A percentile compares a stretch with the other conserved stretches of the same genome.
Conservation (phyloP, 2,329 filamentous ascomycete species). For the Trichoderma semiorbis region DNA sequence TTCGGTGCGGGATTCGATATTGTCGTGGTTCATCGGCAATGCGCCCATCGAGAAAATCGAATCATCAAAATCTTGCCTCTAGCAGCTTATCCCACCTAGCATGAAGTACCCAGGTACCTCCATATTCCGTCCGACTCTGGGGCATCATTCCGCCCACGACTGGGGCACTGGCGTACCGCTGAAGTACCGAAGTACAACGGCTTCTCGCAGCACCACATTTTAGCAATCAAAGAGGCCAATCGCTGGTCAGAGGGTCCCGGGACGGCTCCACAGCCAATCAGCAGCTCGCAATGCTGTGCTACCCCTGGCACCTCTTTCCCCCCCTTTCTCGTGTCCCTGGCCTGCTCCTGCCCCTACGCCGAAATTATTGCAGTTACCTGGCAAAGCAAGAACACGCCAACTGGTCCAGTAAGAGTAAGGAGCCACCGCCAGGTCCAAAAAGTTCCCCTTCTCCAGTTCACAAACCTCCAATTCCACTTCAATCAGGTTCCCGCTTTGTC, state of each 20-base stretch:
- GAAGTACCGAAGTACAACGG: background rate
- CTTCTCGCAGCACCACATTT: background rate
- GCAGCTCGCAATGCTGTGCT: slow-evolving; percentile 25
- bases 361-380: slow-evolving; percentile 46
- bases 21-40: background rate
- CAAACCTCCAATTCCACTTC: slow-evolving; percentile 28
- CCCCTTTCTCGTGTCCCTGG: slow-evolving; percentile 37
- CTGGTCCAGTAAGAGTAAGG: slow-evolving; percentile 16
- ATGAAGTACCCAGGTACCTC: background rate
- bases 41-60: slow-evolving; percentile 12
- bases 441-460: slow-evolving; percentile 36
- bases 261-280: slow-evolving; percentile 30
- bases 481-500: slow-evolving; percentile 25
- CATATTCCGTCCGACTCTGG: background rate
- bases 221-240: slow-evolving; percentile 19
- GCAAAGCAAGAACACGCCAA: slow-evolving; percentile 34
- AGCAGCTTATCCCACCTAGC: background rate
- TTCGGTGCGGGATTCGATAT: background rate
- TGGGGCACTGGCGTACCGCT: background rate
- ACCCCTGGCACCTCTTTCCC: slow-evolving; percentile 34
- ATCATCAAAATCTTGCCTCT: slow-evolving; percentile 15
- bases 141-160: background rate
- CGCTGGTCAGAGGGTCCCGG: slow-evolving; percentile 24
- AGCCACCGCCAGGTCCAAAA: slow-evolving; percentile 31
- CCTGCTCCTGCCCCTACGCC: slow-evolving; percentile 39